Conservation (phyloP, 1,284 basidiomycete species). For the Rhizoctonia solani region DNA sequence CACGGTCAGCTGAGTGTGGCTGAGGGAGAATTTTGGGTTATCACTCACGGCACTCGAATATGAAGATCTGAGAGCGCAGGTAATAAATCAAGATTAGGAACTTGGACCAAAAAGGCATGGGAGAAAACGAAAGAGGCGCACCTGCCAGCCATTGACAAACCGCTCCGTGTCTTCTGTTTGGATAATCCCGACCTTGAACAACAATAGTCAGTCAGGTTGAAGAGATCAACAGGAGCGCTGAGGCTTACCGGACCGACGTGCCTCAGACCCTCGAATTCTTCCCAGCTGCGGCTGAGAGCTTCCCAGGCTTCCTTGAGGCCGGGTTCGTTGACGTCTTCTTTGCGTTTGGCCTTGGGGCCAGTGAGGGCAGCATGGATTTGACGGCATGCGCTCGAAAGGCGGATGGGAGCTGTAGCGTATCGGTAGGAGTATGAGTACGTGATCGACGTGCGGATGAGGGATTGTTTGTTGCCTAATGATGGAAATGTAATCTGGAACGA, state of each 20-base stretch:
- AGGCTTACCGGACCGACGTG: conserved; percentile 44
- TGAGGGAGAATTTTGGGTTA: conserved; percentile 51
- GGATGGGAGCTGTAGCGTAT: conserved; percentile 66
- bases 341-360: conserved; percentile 66
- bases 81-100: too few relatives aligned
- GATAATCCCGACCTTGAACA: conserved; percentile 46
- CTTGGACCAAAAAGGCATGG: background rate
- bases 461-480: conserved; percentile 41
- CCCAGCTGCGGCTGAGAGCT: conserved; percentile 76
- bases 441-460: conserved; percentile 45
- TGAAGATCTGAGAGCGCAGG: conserved; percentile 59
- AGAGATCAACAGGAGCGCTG: conserved; percentile 7
- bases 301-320: conserved; percentile 76
- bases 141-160: conserved; percentile 71
- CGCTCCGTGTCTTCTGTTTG: conserved; percentile 64
- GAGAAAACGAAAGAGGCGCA: conserved; percentile 45
- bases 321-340: conserved; percentile 62
- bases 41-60: conserved; percentile 76
- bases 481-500: conserved; percentile 69
- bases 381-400: conserved; percentile 71
- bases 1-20: background rate
- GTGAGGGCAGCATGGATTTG: conserved; percentile 75
- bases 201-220: background rate
- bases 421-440: conserved; percentile 47
- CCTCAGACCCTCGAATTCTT: conserved; percentile 72